These are phyloP conservation scores for Cocos nucifera DNA, from an alignment of 176 grass and related monocot species.

Conservation along the genomic window DNA sequence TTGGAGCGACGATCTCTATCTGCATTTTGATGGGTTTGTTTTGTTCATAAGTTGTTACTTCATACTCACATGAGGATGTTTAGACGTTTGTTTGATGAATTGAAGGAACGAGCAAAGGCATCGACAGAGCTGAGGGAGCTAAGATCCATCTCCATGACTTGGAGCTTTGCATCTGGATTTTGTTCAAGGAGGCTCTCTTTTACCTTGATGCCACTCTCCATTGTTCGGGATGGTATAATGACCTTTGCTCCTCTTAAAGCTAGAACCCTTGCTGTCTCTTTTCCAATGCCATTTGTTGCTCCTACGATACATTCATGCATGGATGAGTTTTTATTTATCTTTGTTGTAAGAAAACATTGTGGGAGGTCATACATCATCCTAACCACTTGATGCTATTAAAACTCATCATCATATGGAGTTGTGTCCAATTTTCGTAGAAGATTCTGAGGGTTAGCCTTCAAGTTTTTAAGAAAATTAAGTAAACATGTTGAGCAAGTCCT, in stretches of 20 bases:
- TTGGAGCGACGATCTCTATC: too few relatives aligned
- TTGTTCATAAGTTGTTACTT: background rate
- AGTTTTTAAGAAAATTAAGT: too few relatives aligned
- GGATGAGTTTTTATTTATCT: too few relatives aligned
- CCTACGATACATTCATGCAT: conserved; percentile 6
- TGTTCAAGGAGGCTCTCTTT: conserved; percentile 61
- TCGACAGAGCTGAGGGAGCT: conserved; percentile 58
- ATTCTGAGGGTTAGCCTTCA: too few relatives aligned
- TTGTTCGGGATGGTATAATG: conserved; percentile 58
- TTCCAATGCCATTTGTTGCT: conserved; percentile 81
- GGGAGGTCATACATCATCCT: too few relatives aligned
- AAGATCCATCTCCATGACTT: conserved; percentile 86
- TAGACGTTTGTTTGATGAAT: conserved; percentile 39
- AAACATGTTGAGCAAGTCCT: too few relatives aligned
- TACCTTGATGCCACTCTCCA: conserved; percentile 53
- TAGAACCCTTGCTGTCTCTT: conserved; percentile 71
- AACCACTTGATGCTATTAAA: too few relatives aligned
- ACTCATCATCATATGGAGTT: too few relatives aligned
- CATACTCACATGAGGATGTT: conserved; percentile 71
- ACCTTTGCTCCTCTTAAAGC: conserved; percentile 66
- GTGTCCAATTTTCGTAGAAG: too few relatives aligned
- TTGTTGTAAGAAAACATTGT: too few relatives aligned
- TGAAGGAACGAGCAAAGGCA: conserved; percentile 42
- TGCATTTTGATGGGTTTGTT: too few relatives aligned
- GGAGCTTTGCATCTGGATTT: conserved; percentile 33